Evolutionary conservation across 768 basidiomycete genomes (phyloP).

Genomic region (Saitozyma sp.): DNA sequence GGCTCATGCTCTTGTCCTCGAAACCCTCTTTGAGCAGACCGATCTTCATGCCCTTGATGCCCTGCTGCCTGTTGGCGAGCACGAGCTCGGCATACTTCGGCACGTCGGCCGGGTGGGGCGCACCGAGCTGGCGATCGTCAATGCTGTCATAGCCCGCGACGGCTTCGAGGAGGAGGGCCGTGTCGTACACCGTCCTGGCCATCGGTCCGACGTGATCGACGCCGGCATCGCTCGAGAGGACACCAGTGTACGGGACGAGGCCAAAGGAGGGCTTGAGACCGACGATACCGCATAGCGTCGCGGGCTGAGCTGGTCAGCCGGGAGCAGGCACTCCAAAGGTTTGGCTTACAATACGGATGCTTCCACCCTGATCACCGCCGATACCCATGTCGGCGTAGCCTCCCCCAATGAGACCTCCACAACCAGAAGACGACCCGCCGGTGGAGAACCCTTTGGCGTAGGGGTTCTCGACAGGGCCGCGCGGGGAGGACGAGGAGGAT

Average conservation of each 20-base stretch:
- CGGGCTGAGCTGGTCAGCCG: conserved; percentile 44
- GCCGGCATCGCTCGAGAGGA: conserved; percentile 55
- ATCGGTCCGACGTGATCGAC: conserved; percentile 56
- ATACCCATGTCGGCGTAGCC: conserved; percentile 57
- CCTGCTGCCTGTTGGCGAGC: conserved; percentile 28
- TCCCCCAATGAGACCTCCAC: conserved; percentile 55
- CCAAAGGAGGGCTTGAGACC: conserved; percentile 57
- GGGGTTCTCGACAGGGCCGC: conserved; percentile 57
- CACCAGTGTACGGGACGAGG: conserved; percentile 58
- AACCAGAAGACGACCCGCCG: conserved; percentile 58
- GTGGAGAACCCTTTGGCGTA: conserved; percentile 56
- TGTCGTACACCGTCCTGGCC: conserved; percentile 53
- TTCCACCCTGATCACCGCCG: conserved; percentile 59
- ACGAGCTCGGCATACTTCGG: conserved; percentile 50
- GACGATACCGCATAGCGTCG: conserved; percentile 56
- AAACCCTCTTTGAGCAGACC: conserved; percentile 56
- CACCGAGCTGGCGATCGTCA: conserved; percentile 56
- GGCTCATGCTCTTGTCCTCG: conserved; percentile 51
- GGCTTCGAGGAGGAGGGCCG: conserved; percentile 55
- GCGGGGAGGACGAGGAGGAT: conserved; percentile 53
- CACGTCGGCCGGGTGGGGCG: conserved; percentile 50
- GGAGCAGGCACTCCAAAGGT: not conserved
- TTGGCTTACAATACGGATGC: conserved; percentile 53
- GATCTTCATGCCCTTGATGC: conserved; percentile 53
- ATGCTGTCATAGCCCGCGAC: conserved; percentile 58